Evolutionary conservation across 2,329 filamentous ascomycete genomes (phyloP), one percentile per base, ranked within the genome.

Genomic region (Exophiala phaeomuriformis): DNA sequence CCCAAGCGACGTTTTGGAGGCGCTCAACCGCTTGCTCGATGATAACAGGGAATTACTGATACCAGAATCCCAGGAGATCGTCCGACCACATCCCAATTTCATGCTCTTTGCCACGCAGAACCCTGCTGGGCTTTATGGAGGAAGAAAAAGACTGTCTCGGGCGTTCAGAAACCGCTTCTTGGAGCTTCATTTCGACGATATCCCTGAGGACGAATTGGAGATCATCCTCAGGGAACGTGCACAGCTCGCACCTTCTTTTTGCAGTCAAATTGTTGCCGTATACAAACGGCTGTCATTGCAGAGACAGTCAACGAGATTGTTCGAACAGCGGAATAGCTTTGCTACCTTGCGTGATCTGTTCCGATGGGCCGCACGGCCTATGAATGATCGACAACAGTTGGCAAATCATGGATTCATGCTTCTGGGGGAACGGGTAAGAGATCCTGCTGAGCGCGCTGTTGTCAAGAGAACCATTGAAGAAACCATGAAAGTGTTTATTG

Each of bases 31-130:
- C 63, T 79, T 99, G 0, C 76, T 99, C 0, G 93, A 99, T 64
- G 93, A 99, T 66, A 99, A 98, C 63, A 80, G 93, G 55, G 93
- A 99, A 69, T 80, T 99, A 3, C 78, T 98, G 28, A 90, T 99
- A 33, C 91, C 94, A 0, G 93, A 99, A 68, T 97, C 93, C 0
- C 93, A 98, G 69, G 90, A 98, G 67, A 77, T 94, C 35, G 86
- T 99, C 39, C 85, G 84, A 32, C 94, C 93, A 0, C 90, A 98
- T 61, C 83, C 89, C 31, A 90, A 94, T 63, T 98, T 98, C 68
- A 95, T 97, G 82, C 80, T 99, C 0, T 98, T 98, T 65, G 93
- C 93, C 1, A 99, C 93, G 0, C 93, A 99, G 66, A 98, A 99
- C 62, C 93, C 93, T 0, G 86, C 94, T 27, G 93, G 93, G 35